A percentile compares a stretch with the other conserved stretches of the same genome.
These are phyloP conservation scores for Zoysia japonica DNA, from an alignment of 176 grass and related monocot genomes.

Conservation along the genomic window DNA sequence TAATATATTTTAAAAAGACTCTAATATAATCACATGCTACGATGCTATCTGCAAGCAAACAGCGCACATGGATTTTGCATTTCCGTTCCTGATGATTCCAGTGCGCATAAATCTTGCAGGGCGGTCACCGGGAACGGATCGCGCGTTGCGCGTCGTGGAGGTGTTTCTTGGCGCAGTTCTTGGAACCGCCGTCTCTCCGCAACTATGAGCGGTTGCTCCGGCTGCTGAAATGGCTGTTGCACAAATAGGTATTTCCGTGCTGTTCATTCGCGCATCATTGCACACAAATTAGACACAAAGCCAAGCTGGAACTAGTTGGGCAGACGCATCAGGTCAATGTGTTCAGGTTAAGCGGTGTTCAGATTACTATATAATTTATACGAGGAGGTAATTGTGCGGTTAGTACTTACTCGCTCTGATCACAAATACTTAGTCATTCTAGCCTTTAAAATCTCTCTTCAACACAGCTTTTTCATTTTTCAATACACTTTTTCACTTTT, in stretches of 20 bases:
- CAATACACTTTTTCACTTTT: too few relatives aligned
- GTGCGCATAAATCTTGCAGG: not conserved
- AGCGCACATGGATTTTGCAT: not conserved
- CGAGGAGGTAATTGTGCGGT: not conserved
- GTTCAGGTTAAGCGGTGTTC: not conserved
- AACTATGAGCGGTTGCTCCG: constrained; percentile 15
- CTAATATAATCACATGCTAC: too few relatives aligned
- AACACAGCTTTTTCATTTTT: too few relatives aligned
- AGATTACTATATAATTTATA: not conserved
- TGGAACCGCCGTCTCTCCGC: constrained; percentile 28
- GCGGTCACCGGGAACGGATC: not conserved
- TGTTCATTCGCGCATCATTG: not conserved
- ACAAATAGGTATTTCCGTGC: not conserved
- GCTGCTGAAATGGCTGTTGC: constrained; percentile 31
- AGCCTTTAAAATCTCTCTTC: too few relatives aligned
- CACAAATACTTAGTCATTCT: too few relatives aligned
- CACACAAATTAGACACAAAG: not conserved
- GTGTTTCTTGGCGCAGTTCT: constrained; percentile 21
- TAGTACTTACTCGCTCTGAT: not conserved
- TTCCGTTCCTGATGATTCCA: not conserved
- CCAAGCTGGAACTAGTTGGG: not conserved
- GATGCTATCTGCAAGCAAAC: not conserved
- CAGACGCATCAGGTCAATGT: not conserved
- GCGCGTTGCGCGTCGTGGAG: constrained; percentile 4
- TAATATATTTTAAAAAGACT: too few relatives aligned